Base-by-base conservation (phyloP, 129 eudicot genomes). In the Flaveria ramosissima region DNA sequence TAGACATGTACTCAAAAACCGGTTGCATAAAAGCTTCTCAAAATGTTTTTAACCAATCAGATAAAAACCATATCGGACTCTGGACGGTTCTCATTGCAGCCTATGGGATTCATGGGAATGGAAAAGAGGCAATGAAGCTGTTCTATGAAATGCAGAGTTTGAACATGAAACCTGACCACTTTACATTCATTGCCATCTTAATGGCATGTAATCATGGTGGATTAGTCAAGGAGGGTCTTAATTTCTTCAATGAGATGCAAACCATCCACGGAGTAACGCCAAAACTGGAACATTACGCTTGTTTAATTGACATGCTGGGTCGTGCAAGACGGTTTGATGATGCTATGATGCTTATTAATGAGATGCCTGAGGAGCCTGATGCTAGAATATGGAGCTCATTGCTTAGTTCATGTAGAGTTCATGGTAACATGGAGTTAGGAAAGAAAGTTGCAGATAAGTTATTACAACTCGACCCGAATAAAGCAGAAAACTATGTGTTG, bases 1-100 rank as follows among this genome's bases (percentile, higher is more conserved):
- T 89, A 75, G 88, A 89, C 83, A 85, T 89, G 96, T 89, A 89
- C 45, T 86, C 90, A 19, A 85, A 89, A 52, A 72, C 84, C 60
- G 92, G 96, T 51, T 78, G 76, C 68, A 69, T 89, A 76, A 82
- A 85, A 81, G 70, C 72, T 60, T 79, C 89, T 17, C 77, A 70
- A 32, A 76, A 64, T 70, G 83, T 85, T 45, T 89, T 89, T 56
- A 71, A 79, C 55, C 86, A 46, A 63, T 50, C 77, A 23, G 73
- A 61, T 46, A 72, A 83, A 74, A 85, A 66, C 26, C 82, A 87
- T 48, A 70, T 79, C 12, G 85, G 84, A 69, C 45, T 86, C 50
- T 89, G 88, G 92, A 78, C 89, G 0, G 86, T 73, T 82, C 36
- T 89, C 55, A 89, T 89, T 68, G 24, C 96, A 24, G 92, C 88